Conservation (phyloP, 129 eudicot genomes). For the Solidago caesia region DNA sequence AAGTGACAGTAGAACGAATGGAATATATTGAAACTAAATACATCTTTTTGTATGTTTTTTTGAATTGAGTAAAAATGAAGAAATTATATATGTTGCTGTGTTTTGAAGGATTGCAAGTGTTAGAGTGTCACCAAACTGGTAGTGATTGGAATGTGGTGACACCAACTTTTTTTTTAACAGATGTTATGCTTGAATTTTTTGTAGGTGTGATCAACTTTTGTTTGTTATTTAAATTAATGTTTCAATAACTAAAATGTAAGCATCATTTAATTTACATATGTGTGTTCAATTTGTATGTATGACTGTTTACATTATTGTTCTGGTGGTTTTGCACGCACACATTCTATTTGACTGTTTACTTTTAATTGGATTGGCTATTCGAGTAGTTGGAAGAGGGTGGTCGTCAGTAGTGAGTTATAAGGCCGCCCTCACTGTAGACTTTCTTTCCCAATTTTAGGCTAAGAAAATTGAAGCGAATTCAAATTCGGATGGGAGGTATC, state of each 20-base stretch:
- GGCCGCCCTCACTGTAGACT: slow-evolving; percentile 23
- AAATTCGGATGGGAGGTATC: neutral
- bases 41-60: neutral
- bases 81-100: slow-evolving; percentile 44
- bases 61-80: slow-evolving; percentile 57
- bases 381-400: slow-evolving; percentile 24
- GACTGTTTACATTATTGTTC: neutral
- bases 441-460: neutral
- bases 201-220: neutral
- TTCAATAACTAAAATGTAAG: neutral
- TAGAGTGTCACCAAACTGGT: slow-evolving; percentile 28
- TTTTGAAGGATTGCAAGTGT: slow-evolving; percentile 41
- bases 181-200: neutral
- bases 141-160: slow-evolving; percentile 3
- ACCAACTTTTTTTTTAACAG: neutral
- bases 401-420: slow-evolving; percentile 23
- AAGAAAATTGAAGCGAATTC: neutral
- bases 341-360: neutral
- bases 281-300: neutral
- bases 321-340: too few species aligned
- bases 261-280: neutral
- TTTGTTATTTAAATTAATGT: neutral
- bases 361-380: neutral
- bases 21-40: slow-evolving; percentile 19
- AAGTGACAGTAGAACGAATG: slow-evolving; percentile 19